phyloP scores from a whole-genome alignment of 192 early-diverging fungal genomes.

The Mortierella claussenii region DNA sequence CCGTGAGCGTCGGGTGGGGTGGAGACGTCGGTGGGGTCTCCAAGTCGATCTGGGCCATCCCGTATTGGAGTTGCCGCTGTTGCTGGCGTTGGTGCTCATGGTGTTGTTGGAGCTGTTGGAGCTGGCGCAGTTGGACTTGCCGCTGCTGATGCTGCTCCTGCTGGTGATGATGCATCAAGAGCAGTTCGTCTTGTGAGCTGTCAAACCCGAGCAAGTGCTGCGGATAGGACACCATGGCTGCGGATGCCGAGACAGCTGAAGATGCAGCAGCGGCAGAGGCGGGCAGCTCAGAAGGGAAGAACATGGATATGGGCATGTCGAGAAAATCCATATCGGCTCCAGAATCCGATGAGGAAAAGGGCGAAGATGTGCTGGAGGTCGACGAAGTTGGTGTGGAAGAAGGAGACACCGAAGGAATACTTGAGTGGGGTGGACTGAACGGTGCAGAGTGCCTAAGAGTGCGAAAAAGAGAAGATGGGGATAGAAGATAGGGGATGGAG shows the following conservation, averaged over 20 bases:
- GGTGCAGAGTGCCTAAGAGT: slow-evolving; percentile 8
- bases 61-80: slow-evolving; percentile 31
- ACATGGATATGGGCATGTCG: slow-evolving; percentile 45
- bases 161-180: slow-evolving; percentile 20
- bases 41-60: slow-evolving; percentile 28
- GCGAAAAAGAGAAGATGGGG: neutral
- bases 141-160: too few species aligned
- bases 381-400: neutral
- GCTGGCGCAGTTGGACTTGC: slow-evolving; percentile 5
- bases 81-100: slow-evolving; percentile 21
- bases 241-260: neutral
- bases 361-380: slow-evolving; percentile 30
- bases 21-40: slow-evolving; percentile 13
- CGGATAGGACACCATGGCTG: slow-evolving; percentile 1
- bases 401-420: slow-evolving; percentile 5
- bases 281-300: slow-evolving; percentile 23
- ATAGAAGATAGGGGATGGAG: too few species aligned
- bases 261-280: slow-evolving; percentile 9
- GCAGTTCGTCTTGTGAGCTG: slow-evolving; percentile 4
- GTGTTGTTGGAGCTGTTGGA: slow-evolving; percentile 14
- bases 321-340: slow-evolving; percentile 30
- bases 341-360: slow-evolving; percentile 20
- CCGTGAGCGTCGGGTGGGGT: too few species aligned
- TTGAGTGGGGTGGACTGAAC: slow-evolving; percentile 12
- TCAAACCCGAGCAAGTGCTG: slow-evolving; percentile 12